A percentile compares a stretch with the other conserved stretches of the same genome.
These are phyloP conservation scores for Aureobasidium sp. DNA, from an alignment of 2,329 filamentous ascomycete species.

Conservation along the genomic window DNA sequence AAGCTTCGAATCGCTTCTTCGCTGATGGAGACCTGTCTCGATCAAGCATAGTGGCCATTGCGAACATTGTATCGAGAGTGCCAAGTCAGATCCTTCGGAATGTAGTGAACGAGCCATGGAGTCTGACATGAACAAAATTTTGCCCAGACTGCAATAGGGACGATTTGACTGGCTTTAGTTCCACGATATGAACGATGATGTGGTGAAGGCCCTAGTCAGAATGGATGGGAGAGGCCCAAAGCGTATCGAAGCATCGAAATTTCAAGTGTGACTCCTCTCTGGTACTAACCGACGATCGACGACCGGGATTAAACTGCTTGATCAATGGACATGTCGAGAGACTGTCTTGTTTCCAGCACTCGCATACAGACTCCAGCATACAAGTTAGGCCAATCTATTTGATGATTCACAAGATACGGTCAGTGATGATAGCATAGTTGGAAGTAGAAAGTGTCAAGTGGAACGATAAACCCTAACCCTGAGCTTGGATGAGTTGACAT, in stretches of 20 bases:
- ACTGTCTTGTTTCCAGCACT: too few relatives aligned
- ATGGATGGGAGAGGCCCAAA: slow-evolving; percentile 4
- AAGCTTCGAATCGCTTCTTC: slow-evolving; percentile 42
- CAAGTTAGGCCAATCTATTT: too few relatives aligned
- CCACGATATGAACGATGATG: neutral
- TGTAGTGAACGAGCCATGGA: slow-evolving; percentile 30
- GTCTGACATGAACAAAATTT: neutral
- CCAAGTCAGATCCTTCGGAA: slow-evolving; percentile 57
- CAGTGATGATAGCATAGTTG: too few relatives aligned
- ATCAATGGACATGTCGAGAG: too few relatives aligned
- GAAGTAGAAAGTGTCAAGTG: too few relatives aligned
- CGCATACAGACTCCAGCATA: too few relatives aligned
- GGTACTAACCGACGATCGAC: too few relatives aligned
- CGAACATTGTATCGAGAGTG: slow-evolving; percentile 56
- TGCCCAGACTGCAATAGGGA: neutral
- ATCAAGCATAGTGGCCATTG: slow-evolving; percentile 49
- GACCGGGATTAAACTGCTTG: too few relatives aligned
- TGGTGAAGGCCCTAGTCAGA: neutral
- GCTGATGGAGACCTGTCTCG: slow-evolving; percentile 34
- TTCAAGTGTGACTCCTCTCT: too few relatives aligned
- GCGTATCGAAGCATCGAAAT: too few relatives aligned
- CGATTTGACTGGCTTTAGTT: slow-evolving; percentile 5
- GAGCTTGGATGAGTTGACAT: slow-evolving; percentile 3
- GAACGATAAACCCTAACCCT: too few relatives aligned
- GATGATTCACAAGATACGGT: too few relatives aligned